Conservation (phyloP, 192 early-diverging fungal genomes). For the Geranomyces variabilis region DNA sequence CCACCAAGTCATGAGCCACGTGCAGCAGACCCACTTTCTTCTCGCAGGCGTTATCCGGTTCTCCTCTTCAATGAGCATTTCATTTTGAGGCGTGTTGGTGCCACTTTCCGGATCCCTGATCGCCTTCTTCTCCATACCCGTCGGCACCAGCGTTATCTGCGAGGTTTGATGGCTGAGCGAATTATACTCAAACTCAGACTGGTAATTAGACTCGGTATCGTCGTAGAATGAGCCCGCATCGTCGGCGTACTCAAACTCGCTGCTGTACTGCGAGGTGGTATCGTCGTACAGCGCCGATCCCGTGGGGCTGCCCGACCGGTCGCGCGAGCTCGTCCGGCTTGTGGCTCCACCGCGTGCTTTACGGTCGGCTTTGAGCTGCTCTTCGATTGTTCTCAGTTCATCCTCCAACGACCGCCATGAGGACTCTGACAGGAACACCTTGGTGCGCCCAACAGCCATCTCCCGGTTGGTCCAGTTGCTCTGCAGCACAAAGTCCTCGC, state of each 20-base stretch:
- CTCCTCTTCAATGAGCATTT: slow-evolving; percentile 33
- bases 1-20: slow-evolving; percentile 88
- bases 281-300: slow-evolving; percentile 11
- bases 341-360: slow-evolving; percentile 21
- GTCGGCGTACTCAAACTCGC: slow-evolving; percentile 24
- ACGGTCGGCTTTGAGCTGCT: slow-evolving; percentile 42
- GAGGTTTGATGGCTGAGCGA: slow-evolving; percentile 7
- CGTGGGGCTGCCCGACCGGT: slow-evolving; percentile 2
- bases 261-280: slow-evolving; percentile 32
- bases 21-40: slow-evolving; percentile 68
- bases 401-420: slow-evolving; percentile 50
- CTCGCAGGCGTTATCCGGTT: slow-evolving; percentile 57
- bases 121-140: background rate
- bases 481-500: slow-evolving; percentile 40
- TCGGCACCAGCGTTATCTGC: slow-evolving; percentile 1
- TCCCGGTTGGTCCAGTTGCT: slow-evolving; percentile 47
- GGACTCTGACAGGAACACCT: slow-evolving; percentile 48
- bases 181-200: slow-evolving; percentile 35
- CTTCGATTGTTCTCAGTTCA: slow-evolving; percentile 46
- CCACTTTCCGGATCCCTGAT: background rate
- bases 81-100: background rate
- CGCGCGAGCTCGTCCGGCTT: slow-evolving; percentile 1
- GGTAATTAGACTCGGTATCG: slow-evolving; percentile 37
- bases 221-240: slow-evolving; percentile 25
- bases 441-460: slow-evolving; percentile 45